phyloP scores from a whole-genome alignment of 495 filamentous ascomycete genomes.

The Penicillium pulvis region DNA sequence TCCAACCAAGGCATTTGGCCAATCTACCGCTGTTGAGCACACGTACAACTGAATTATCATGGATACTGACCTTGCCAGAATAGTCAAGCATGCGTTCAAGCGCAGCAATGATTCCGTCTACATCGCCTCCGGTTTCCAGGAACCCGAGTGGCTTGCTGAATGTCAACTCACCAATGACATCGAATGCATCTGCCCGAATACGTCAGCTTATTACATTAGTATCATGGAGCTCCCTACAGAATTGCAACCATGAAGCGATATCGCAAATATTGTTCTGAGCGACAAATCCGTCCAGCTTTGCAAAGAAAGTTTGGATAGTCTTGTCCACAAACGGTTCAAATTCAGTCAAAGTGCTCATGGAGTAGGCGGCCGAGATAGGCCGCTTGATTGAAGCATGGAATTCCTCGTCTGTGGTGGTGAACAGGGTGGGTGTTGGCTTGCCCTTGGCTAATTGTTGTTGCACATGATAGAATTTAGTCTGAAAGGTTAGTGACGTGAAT shows the following conservation, averaged over 20 bases:
- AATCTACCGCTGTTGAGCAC: slow-evolving; percentile 20
- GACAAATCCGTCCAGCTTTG: slow-evolving; percentile 38
- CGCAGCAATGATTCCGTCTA: slow-evolving; percentile 28
- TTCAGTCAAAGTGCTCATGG: slow-evolving; percentile 38
- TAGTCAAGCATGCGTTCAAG: neutral
- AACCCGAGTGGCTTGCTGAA: slow-evolving; percentile 43
- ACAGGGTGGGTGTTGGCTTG: slow-evolving; percentile 31
- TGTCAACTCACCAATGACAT: slow-evolving; percentile 41
- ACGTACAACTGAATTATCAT: neutral
- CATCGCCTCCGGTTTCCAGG: slow-evolving; percentile 37
- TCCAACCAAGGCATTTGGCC: slow-evolving; percentile 57
- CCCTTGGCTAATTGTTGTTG: slow-evolving; percentile 26
- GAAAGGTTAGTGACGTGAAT: neutral
- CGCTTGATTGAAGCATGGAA: slow-evolving; percentile 41
- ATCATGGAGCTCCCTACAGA: slow-evolving; percentile 9
- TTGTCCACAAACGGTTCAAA: slow-evolving; percentile 42
- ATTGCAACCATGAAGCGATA: slow-evolving; percentile 46
- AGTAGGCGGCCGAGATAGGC: slow-evolving; percentile 43
- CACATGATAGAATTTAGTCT: slow-evolving; percentile 37
- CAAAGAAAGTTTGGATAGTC: slow-evolving; percentile 33
- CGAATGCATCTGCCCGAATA: slow-evolving; percentile 29
- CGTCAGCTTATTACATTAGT: neutral
- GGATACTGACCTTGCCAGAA: slow-evolving; percentile 20
- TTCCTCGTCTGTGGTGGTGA: slow-evolving; percentile 42
- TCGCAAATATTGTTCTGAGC: slow-evolving; percentile 31